phyloP scores from a whole-genome alignment of 768 basidiomycete genomes.

The Boletellus ananas region DNA sequence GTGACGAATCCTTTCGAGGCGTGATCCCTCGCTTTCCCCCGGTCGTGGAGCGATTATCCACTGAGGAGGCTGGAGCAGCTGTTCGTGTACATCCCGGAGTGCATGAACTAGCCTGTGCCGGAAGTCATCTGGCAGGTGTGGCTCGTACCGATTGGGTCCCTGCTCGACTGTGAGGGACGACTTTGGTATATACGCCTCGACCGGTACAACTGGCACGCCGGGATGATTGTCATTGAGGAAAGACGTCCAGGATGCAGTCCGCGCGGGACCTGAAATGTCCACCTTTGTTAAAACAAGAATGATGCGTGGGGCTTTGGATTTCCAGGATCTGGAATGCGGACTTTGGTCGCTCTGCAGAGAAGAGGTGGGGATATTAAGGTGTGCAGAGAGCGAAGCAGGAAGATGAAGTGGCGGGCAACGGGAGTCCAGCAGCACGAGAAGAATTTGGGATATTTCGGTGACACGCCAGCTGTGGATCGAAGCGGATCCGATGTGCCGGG shows the following conservation, averaged over 20 bases:
- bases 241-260: conserved; percentile 61
- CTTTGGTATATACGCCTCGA: conserved; percentile 71
- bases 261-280: conserved; percentile 72
- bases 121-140: conserved; percentile 65
- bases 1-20: conserved; percentile 43
- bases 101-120: conserved; percentile 61
- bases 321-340: conserved; percentile 34
- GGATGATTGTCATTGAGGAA: conserved; percentile 57
- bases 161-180: conserved; percentile 30
- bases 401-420: conserved; percentile 87
- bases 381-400: conserved; percentile 69
- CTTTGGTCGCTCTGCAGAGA: background rate
- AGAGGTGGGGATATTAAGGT: conserved; percentile 40
- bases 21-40: conserved; percentile 40
- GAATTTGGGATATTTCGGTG: conserved; percentile 83
- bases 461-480: conserved; percentile 74
- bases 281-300: conserved; percentile 85
- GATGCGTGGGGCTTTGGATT: conserved; percentile 21
- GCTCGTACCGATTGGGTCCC: conserved; percentile 50
- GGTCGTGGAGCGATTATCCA: conserved; percentile 39
- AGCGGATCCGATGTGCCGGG: background rate
- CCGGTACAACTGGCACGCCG: conserved; percentile 58
- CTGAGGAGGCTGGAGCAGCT: conserved; percentile 66
- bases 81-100: conserved; percentile 60
- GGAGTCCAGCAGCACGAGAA: conserved; percentile 84